A percentile compares a stretch with the other conserved stretches of the same genome.
Evolutionary conservation across 305 asterid genomes (phyloP).

Genomic region (Andrographis paniculata): DNA sequence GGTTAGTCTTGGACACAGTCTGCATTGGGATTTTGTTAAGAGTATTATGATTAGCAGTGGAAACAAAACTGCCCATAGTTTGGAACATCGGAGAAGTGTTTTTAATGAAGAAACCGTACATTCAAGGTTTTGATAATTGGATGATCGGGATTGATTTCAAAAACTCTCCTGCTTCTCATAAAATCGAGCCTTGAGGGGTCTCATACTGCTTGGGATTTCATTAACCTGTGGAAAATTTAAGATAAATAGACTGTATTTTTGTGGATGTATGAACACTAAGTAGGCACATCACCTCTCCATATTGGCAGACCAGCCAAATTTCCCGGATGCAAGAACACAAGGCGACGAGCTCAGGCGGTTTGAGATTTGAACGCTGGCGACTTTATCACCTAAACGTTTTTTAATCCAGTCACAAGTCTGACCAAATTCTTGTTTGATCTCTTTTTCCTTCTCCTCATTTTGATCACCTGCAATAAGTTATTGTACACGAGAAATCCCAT

Average conservation of each 20-base stretch:
- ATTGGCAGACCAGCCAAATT: constrained; percentile 98
- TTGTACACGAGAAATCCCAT: constrained; percentile 12
- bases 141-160: constrained; percentile 92
- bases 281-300: constrained; percentile 92
- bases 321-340: constrained; percentile 93
- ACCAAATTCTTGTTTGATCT: constrained; percentile 81
- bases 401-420: constrained; percentile 91
- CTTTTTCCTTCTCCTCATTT: constrained; percentile 77
- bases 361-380: constrained; percentile 86
- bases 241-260: constrained; percentile 1
- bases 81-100: not conserved
- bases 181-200: constrained; percentile 65
- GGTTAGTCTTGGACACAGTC: constrained; percentile 67
- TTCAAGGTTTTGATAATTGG: constrained; percentile 68
- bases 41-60: not conserved
- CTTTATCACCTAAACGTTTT: constrained; percentile 67
- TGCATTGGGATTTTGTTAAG: constrained; percentile 21
- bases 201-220: constrained; percentile 85
- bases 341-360: constrained; percentile 91
- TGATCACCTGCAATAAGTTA: constrained; percentile 55
- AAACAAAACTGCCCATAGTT: not conserved
- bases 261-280: no score
- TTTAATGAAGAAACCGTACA: constrained; percentile 27
- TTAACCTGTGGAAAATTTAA: constrained; percentile 51
- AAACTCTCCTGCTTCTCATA: constrained; percentile 86